These are phyloP conservation scores for Iris pallida DNA, from an alignment of 116 monocot genomes.

Conservation along the genomic window DNA sequence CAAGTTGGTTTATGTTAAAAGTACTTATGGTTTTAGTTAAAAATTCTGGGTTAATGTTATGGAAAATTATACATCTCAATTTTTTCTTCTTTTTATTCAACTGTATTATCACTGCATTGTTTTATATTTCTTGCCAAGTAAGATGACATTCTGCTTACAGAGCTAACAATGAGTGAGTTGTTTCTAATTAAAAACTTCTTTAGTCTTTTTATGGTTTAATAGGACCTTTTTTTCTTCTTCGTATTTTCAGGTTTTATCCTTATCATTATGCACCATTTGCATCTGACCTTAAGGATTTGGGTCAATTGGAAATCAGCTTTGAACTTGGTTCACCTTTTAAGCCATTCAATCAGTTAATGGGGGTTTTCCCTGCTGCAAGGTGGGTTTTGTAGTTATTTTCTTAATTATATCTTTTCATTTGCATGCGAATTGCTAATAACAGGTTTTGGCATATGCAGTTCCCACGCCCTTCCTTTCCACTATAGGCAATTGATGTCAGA, in stretches of 20 bases:
- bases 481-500: constrained; percentile 82
- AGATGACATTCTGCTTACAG: no score
- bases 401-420: background rate
- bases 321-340: constrained; percentile 79
- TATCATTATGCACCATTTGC: constrained; percentile 99
- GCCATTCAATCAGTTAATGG: constrained; percentile 92
- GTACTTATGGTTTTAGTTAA: no score
- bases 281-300: constrained; percentile 71
- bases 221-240: background rate
- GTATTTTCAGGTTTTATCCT: constrained; percentile 78
- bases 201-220: no score
- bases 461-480: constrained; percentile 82
- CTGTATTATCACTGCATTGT: no score
- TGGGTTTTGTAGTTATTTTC: constrained; percentile 12
- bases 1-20: no score
- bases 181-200: no score
- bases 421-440: background rate
- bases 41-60: no score
- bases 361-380: constrained; percentile 99
- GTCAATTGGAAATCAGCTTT: constrained; percentile 51
- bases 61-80: no score
- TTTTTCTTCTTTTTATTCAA: no score
- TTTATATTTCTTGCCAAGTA: no score
- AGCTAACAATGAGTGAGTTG: no score
- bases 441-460: constrained; percentile 38